Evolutionary conservation across 164 flowering plant species (phyloP).

Genomic region (Magnolia kwangsiensis): DNA sequence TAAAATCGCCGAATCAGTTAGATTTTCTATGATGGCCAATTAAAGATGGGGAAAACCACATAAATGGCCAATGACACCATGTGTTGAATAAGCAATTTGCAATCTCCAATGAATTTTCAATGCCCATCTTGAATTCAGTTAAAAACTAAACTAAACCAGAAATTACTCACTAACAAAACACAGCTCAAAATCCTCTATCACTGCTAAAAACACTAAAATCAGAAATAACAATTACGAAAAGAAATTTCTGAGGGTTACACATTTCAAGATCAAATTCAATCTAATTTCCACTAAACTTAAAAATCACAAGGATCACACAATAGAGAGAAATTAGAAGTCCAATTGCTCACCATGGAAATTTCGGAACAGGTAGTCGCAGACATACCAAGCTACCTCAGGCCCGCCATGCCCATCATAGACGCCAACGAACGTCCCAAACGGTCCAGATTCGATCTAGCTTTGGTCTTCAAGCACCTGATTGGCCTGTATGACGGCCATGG

Average conservation of each 20-base stretch:
- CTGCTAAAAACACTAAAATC: too few species aligned
- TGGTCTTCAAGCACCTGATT: conserved; percentile 73
- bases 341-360: conserved; percentile 48
- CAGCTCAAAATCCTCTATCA: too few species aligned
- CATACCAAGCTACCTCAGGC: conserved; percentile 58
- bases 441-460: conserved; percentile 73
- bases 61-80: too few species aligned
- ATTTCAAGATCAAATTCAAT: not conserved
- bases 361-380: conserved; percentile 53
- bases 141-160: too few species aligned
- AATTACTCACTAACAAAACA: too few species aligned
- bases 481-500: conserved; percentile 75
- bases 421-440: conserved; percentile 64
- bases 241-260: not conserved
- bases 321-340: not conserved
- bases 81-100: too few species aligned
- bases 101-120: too few species aligned
- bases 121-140: too few species aligned
- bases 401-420: conserved; percentile 85
- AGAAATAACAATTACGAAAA: too few species aligned
- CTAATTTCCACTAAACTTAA: not conserved
- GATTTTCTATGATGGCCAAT: too few species aligned
- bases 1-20: too few species aligned
- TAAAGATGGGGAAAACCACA: too few species aligned
- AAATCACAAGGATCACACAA: not conserved